Percentiles rank a stretch among this genome's conserved stretches.
Conservation (phyloP, 1,284 basidiomycete genomes). For the Stygiomarasmius scandens region DNA sequence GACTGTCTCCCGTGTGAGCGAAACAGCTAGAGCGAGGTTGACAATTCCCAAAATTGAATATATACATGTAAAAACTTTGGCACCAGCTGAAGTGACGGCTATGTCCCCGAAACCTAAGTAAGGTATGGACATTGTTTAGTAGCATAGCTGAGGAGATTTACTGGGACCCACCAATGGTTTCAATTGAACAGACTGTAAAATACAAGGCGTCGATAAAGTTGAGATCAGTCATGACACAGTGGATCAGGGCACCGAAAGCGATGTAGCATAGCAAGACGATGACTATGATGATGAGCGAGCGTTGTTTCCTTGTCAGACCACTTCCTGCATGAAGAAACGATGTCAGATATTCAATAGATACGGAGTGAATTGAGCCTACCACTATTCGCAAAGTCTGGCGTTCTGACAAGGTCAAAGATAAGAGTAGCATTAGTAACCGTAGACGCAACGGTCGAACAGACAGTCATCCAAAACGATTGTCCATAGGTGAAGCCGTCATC, state of each 20-base stretch:
- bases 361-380: constrained; percentile 43
- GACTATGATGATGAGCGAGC: constrained; percentile 76
- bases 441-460: constrained; percentile 76
- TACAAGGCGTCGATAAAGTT: constrained; percentile 72
- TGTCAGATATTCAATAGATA: not conserved
- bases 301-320: constrained; percentile 80
- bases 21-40: constrained; percentile 66
- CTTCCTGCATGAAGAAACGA: constrained; percentile 48
- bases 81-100: constrained; percentile 47
- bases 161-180: constrained; percentile 59
- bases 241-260: constrained; percentile 66
- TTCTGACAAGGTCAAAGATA: constrained; percentile 61
- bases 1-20: constrained; percentile 69
- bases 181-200: constrained; percentile 71
- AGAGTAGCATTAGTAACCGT: constrained; percentile 72
- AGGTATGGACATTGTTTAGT: constrained; percentile 2
- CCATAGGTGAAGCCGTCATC: constrained; percentile 74
- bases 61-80: constrained; percentile 58
- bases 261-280: constrained; percentile 77
- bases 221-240: constrained; percentile 60
- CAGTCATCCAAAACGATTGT: constrained; percentile 80
- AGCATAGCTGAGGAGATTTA: not conserved
- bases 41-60: constrained; percentile 66
- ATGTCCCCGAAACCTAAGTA: constrained; percentile 78
- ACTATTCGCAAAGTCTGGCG: constrained; percentile 66